Evolutionary conservation across 1,139 yeast genomes (phyloP).

Genomic region (Zygosaccharomyces sapae): DNA sequence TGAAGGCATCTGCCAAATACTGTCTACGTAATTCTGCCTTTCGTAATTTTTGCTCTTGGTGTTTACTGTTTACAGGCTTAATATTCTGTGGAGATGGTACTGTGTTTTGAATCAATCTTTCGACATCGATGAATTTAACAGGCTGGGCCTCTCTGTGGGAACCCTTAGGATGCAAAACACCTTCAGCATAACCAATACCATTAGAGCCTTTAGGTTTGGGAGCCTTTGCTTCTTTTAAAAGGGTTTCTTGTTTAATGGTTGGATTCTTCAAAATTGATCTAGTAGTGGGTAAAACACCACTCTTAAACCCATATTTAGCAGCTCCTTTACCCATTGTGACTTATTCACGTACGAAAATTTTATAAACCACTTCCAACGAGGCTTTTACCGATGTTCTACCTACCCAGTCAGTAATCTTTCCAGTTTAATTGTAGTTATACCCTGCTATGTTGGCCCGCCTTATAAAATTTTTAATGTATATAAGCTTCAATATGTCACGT

Average conservation of each 20-base stretch:
- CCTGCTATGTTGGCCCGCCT: neutral
- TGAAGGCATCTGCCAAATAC: slow-evolving; percentile 63
- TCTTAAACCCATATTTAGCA: slow-evolving; percentile 51
- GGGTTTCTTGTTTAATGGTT: slow-evolving; percentile 44
- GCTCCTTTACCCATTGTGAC: slow-evolving; percentile 43
- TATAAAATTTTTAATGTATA: slow-evolving; percentile 1
- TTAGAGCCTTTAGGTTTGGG: slow-evolving; percentile 40
- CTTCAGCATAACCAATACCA: slow-evolving; percentile 64
- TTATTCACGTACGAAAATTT: neutral
- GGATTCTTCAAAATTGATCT: slow-evolving; percentile 70
- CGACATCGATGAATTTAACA: slow-evolving; percentile 54
- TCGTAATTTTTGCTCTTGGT: slow-evolving; percentile 52
- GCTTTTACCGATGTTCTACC: neutral
- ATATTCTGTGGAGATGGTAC: slow-evolving; percentile 41
- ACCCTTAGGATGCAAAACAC: slow-evolving; percentile 66
- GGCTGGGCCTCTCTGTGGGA: slow-evolving; percentile 53
- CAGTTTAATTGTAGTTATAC: neutral
- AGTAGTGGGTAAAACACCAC: slow-evolving; percentile 77
- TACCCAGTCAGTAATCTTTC: neutral
- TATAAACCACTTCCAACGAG: neutral
- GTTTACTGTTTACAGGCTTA: slow-evolving; percentile 40
- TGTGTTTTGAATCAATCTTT: slow-evolving; percentile 51
- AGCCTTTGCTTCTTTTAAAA: slow-evolving; percentile 47
- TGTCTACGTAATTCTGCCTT: slow-evolving; percentile 69
- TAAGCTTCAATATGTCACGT: neutral